Evolutionary conservation across 2,329 filamentous ascomycete species (phyloP).

Genomic region (Aspergillus versicolor): DNA sequence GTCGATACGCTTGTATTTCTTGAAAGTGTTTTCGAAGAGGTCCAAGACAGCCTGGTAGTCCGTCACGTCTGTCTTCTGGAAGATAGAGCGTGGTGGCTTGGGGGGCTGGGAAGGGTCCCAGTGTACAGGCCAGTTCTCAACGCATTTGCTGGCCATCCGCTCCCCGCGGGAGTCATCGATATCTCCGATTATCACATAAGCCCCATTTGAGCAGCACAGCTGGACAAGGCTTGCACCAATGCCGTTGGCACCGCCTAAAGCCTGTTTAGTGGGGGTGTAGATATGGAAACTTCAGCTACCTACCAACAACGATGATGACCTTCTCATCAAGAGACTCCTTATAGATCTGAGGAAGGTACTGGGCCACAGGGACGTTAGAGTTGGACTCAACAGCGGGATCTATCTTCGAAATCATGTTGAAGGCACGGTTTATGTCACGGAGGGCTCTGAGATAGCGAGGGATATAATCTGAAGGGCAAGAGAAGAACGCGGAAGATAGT

Average conservation of each 20-base stretch:
- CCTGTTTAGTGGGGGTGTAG: background rate
- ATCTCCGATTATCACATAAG: conserved; percentile 48
- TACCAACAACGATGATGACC: conserved; percentile 22
- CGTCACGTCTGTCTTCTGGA: conserved; percentile 47
- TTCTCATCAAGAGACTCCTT: conserved; percentile 20
- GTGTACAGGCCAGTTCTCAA: conserved; percentile 17
- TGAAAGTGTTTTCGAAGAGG: conserved; percentile 48
- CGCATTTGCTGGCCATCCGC: conserved; percentile 24
- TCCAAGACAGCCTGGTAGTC: conserved; percentile 47
- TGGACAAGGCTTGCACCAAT: conserved; percentile 46
- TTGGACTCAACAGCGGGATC: conserved; percentile 15
- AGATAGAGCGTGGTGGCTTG: conserved; percentile 29
- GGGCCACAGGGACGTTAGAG: conserved; percentile 11
- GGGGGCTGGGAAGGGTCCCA: conserved; percentile 17
- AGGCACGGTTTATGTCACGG: background rate
- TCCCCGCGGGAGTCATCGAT: conserved; percentile 35
- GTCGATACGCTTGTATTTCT: conserved; percentile 49
- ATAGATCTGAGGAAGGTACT: conserved; percentile 14
- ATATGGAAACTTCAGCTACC: background rate
- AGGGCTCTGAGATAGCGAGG: background rate
- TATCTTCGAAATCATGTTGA: conserved; percentile 20
- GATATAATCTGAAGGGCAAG: background rate
- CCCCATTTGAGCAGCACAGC: conserved; percentile 39
- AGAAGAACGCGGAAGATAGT: background rate
- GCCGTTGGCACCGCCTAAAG: conserved; percentile 45